Base-by-base conservation (phyloP, 768 basidiomycete genomes). In the Amanita polypyramis region DNA sequence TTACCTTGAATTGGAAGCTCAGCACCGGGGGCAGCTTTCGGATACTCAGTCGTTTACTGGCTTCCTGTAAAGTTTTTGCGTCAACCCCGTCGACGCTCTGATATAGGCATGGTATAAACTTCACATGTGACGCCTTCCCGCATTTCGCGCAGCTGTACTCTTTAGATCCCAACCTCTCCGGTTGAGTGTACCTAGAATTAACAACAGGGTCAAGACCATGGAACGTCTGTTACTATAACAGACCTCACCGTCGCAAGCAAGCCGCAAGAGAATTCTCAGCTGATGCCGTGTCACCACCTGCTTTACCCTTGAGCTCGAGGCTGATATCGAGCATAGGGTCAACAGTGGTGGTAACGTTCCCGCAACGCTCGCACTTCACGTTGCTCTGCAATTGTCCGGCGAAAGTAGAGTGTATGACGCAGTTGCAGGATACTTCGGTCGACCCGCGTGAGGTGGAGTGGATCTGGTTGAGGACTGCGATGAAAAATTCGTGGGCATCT, bases 281-380 rank as follows among this genome's bases (percentile, higher is more conserved):
- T 7, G 65, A 62, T 12, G 59, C 54, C 1, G 55, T 54, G 48
- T 73, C 77, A 14, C 25, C 25, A 27, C 43, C 25, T 25, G 33
- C 39, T 21, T 14, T 67, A 10, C 49, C 49, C 33, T 76, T 80
- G 51, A 98, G 65, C 59, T 94, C 92, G 19, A 98, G 73, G 54
- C 86, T 92, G 52, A 97, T 74, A 54, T 97, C 94, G 17, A 97
- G 70, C 70, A 93, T 87, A 9, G 91, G 90, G 56, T 98, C 95
- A 34, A 83, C 65, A 1, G 89, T 90, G 27, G 74, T 82, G 0
- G 81, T 92, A 3, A 78, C 74, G 49, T 79, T 85, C 3, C 79
- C 77, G 60, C 95, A 98, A 6, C 84, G 72, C 47, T 86, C 87
- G 58, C 95, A 98, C 32, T 76, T 82, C 41, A 97, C 86, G 39